Evolutionary conservation across 176 grass and related monocot species (phyloP).

Genomic region (sorghum (Sorghum bicolor)): Sorghum_bicolor_NCBIv3 NC_012871.2:66457501-66458000

Average conservation of each 20-base stretch:
- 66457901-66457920: conserved; percentile 6
- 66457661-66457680: conserved; percentile 16
- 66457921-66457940: conserved; percentile 8
- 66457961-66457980: conserved; percentile 64
- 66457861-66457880: neutral
- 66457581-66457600: conserved; percentile 68
- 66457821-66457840: conserved; percentile 78
- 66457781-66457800: conserved; percentile 75
- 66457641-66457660: conserved; percentile 14
- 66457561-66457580: conserved; percentile 56
- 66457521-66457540: conserved; percentile 34
- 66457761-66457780: conserved; percentile 80
- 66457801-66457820: conserved; percentile 26
- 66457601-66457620: conserved; percentile 50
- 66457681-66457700: conserved; percentile 51
- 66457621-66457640: conserved; percentile 17
- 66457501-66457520: neutral
- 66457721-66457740: conserved; percentile 74
- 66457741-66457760: conserved; percentile 72
- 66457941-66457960: conserved; percentile 52
- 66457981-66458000: conserved; percentile 61
- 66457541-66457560: conserved; percentile 31
- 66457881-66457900: neutral
- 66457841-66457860: conserved; percentile 35
- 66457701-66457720: conserved; percentile 46